Base-by-base conservation (phyloP, 805 yeast genomes). In the Limtongozyma cylindracea region DNA sequence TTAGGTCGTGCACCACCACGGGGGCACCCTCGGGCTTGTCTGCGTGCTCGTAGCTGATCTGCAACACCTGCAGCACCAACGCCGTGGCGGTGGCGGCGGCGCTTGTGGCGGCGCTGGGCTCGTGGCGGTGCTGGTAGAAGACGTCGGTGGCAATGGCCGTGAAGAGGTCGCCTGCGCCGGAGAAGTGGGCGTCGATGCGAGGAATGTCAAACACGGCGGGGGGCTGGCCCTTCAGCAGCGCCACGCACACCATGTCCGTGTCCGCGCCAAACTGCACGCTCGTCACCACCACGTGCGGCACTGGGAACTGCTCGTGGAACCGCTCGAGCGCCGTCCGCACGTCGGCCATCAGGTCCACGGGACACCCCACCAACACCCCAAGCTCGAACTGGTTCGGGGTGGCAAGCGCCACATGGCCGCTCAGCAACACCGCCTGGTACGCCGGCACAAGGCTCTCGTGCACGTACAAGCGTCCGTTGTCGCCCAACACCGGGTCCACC, bases 311-410 rank as follows among this genome's bases (percentile, higher is more conserved):
- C 4, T 36, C 24, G 27, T 52, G 48, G 32, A 72, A 68, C 10
- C 19, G 28, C 0, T 19, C 16, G 4, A 69, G 34, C 2, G 67
- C 53, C 12, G 13, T 12, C 17, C 35, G 34, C 14, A 69, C 38
- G 5, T 51, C 29, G 3, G 22, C 29, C 56, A 36, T 24, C 45
- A 43, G 2, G 34, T 35, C 8, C 70, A 56, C 23, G 44, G 43
- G 2, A 44, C 35, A n/a, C 2, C 50, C 69, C 8, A 65, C 57
- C 19, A 84, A 42, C 14, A 77, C 39, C 42, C 80, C 94, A 10
- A 72, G 55, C 39, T 82, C 96, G 41, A 72, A 84, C 39, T 76
- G 91, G 40, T 82, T 82, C 3, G 96, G 96, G 0, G 95, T 82
- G 10, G 76, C 61, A 17, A 70, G 32, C 19, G 51, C 49, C 6